These are phyloP conservation scores for Ophiostoma quercus DNA, from an alignment of 2,329 filamentous ascomycete species.

Conservation along the genomic window DNA sequence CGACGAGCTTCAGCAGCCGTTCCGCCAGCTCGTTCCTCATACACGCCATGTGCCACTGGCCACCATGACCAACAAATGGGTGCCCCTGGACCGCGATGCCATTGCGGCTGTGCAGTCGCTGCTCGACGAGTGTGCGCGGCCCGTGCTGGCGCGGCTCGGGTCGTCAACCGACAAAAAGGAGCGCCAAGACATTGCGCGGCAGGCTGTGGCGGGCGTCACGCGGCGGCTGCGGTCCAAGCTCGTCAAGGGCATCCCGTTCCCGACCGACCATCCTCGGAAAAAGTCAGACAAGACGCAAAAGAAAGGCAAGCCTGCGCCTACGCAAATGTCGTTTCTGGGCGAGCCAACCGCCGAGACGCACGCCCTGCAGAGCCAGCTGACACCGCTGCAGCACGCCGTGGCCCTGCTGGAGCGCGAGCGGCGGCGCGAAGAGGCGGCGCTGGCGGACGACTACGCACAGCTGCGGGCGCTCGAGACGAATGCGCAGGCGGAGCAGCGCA, in stretches of 20 bases:
- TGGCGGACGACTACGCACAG: slow-evolving; percentile 51
- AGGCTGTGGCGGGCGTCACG: slow-evolving; percentile 51
- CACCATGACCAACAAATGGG: slow-evolving; percentile 65
- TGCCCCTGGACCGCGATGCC: slow-evolving; percentile 49
- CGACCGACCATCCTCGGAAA: slow-evolving; percentile 31
- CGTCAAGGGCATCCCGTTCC: slow-evolving; percentile 59
- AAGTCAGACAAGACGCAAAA: background rate
- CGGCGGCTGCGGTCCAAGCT: slow-evolving; percentile 55
- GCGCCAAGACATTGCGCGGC: slow-evolving; percentile 49
- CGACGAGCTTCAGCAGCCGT: slow-evolving; percentile 29
- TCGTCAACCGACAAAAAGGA: slow-evolving; percentile 24
- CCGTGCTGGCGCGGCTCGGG: slow-evolving; percentile 55
- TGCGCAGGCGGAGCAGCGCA: slow-evolving; percentile 49
- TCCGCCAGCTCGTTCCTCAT: slow-evolving; percentile 48
- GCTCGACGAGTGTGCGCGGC: slow-evolving; percentile 54
- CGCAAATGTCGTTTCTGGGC: slow-evolving; percentile 43
- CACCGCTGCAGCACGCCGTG: slow-evolving; percentile 58
- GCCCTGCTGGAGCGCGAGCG: slow-evolving; percentile 56
- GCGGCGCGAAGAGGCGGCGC: slow-evolving; percentile 49
- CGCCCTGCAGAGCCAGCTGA: slow-evolving; percentile 53
- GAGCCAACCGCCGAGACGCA: slow-evolving; percentile 63
- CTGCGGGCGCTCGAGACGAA: slow-evolving; percentile 51
- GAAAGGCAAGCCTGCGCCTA: slow-evolving; percentile 32
- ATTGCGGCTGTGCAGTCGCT: slow-evolving; percentile 52
- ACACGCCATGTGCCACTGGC: slow-evolving; percentile 54